Base-by-base conservation (phyloP, 2,329 filamentous ascomycete genomes). In the Fusarium nanum region DNA sequence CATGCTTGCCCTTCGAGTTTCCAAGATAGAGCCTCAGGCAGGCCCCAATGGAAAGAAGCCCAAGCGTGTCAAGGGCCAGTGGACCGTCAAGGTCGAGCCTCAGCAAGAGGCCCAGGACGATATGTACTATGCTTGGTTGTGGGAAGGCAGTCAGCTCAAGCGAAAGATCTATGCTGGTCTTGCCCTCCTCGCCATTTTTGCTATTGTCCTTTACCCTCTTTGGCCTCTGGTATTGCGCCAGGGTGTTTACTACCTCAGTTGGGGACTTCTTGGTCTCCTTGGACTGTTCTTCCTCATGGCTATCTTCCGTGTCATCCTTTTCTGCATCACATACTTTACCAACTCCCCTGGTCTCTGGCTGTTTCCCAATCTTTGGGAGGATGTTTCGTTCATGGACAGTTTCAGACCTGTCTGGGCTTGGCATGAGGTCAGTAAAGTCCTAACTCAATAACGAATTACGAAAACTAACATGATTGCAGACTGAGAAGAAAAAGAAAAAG, bases 281-380 rank as follows among this genome's bases (percentile, higher is more conserved):
- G 96, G 93, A 59, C 83, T 97, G 52, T 99, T 99, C 89, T 98
- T 99, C 81, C 89, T 90, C 77, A 98, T 99, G 96, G 92, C 95
- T 8, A 97, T 99, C 77, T 94, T 99, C 88, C 91, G 96, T 64
- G 87, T 98, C 60, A 97, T 99, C 66, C 85, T 99, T 28, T 99
- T 99, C 84, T 91, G 93, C 78, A 82, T 97, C 78, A 98, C 96
- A 23, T 94, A 97, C 81, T 97, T 98, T 77, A 86, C 87, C 18
- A 86, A 89, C 1, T 84, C 94, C 6, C 96, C 96, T 5, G 96
- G 96, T 75, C 86, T 99, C n/a, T 99, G 96, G 96, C 86, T 99
- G 46, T 99, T 95, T 83, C 96, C 96, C 50, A 99, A 99, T 78
- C 84, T 99, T 22, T 99, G 98, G 84, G 96, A 99, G 80, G 96